Base-by-base conservation (phyloP, 495 filamentous ascomycete species). In the Rhizodiscina lignyota region DNA sequence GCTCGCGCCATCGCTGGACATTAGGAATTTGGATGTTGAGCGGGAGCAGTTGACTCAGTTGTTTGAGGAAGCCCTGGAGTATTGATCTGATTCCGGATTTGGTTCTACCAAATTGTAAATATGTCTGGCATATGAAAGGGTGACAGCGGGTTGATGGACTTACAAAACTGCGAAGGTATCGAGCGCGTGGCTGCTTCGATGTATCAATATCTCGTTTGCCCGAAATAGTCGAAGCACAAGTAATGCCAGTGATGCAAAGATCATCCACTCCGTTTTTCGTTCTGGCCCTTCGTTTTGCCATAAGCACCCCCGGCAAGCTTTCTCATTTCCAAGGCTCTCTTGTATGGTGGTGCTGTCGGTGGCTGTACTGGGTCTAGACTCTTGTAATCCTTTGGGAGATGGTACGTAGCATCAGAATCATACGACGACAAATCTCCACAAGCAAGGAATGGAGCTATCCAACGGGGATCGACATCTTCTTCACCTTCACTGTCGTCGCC, bases 391-490 rank as follows among this genome's bases (percentile, higher is more conserved):
- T 72, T 67, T 1, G 89, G 85, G 6, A 97, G 62, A 40, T 76
- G 67, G 58, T 94, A 94, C 1, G 83, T 82, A 15, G 89, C 89
- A 64, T 97, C 89, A 0, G 86, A 79, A 55, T 97, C 89, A 61
- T 77, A 94, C 4, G 80, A 74, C 3, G 82, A 86, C n/a, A 96
- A 65, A 54, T 97, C 89, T 8, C 89, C 89, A 51, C 91, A 96
- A 12, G 89, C 89, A 34, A 97, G 72, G 49, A 97, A 97, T 0
- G 85, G 81, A 0, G 83, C 83, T 35, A 96, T 84, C 80, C 84
- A 96, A 33, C 79, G 61, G 27, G 61, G 58, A 16, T 71, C 55
- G 24, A 62, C 54, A 26, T 67, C 56, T 1, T 55, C 52, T 2
- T 67, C 58, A 8, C 32, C 36, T 4, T 18, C 17, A 1, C 40